Base-by-base conservation (phyloP, 2,329 filamentous ascomycete species). In the Cladosporium austrohemisphaericum region DNA sequence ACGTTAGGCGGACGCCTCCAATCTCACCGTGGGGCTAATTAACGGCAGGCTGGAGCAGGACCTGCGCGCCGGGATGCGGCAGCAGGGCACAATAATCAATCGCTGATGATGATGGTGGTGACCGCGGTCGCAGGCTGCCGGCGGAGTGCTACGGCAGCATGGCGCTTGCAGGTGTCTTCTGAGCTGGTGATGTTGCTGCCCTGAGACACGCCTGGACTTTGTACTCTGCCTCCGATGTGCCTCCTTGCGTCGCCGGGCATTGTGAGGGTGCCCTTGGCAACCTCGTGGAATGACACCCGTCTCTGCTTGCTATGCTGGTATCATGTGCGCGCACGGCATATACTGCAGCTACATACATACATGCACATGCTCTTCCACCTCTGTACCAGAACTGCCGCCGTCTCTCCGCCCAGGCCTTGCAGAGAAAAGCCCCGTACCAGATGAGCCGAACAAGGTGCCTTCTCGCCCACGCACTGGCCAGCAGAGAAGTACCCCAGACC, bases 161-260 rank as follows among this genome's bases (percentile, higher is more conserved):
- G 31, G 41, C 31, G 41, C 20, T 23, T n/a, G 20, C 37, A 10
- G 25, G 23, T 40, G 25, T 14, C 37, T 28, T n/a, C n/a, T n/a
- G n/a, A n/a, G n/a, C n/a, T n/a, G n/a, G n/a, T n/a, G n/a, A n/a
- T n/a, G n/a, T n/a, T n/a, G n/a, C n/a, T n/a, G n/a, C n/a, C 26
- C 31, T 43, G 47, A 50, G 47, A 50, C 47, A 49, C 36, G 38
- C 37, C 46, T 29, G 47, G 19, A 22, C 29, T 41, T 43, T 50
- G 47, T 43, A 50, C 37, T 36, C 47, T 13, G 16, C 38, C 22
- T n/a, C 33, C 10, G 26, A 20, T 38, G 33, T 13, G 22, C 44
- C 44, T 47, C 44, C 44, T 47, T 47, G 44, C 44, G 23, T 47
- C 44, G 25, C 16, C 26, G 44, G 43, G 44, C 44, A 47, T 47